Base-by-base conservation (phyloP, 106 monocot species). In the Apostasia ramifera region DNA sequence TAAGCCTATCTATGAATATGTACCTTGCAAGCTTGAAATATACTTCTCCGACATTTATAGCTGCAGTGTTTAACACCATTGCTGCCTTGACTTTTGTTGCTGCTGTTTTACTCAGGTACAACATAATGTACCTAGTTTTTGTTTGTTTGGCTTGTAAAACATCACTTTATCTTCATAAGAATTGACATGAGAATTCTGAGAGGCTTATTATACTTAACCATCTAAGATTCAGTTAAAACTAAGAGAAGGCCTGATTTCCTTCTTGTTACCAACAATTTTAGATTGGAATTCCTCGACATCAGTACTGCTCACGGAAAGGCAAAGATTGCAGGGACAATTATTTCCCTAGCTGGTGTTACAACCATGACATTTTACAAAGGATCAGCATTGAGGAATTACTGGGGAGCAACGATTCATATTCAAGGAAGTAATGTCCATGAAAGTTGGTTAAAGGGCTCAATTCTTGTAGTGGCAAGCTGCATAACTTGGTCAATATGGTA, bases 351-450 rank as follows among this genome's bases (percentile, higher is more conserved):
- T 38, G 94, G 94, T 44, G 94, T 88, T n/a, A 88, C 81, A 70
- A 77, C 66, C 11, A 91, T 94, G 91, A 94, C 91, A 38, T 66
- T 94, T 67, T 94, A 91, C 66, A 91, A 87, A 74, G 94, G 94
- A 14, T 72, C 81, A 5, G 70, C 78, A 43, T 5, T 88, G 8
- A 77, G 57, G 63, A 91, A 67, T 48, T 51, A 85, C 5, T 79
- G 80, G 76, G 68, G 77, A 57, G 79, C 81, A 52, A 61, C 80
- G 15, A 69, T 85, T 75, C 83, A 73, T 52, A 85, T 88, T 3
- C 83, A 83, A 71, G 83, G 91, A 61, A 79, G 57, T 40, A 2
- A 40, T 43, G 58, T 79, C 40, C 94, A 91, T 74, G 85, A 84
- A 75, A 77, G 48, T 43, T 88, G 88, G 91, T 14, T 91, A 45